A percentile compares a stretch with the other conserved stretches of the same genome.
These are phyloP conservation scores for Colletotrichum australisinense DNA, from an alignment of 2,329 filamentous ascomycete species.

Conservation along the genomic window DNA sequence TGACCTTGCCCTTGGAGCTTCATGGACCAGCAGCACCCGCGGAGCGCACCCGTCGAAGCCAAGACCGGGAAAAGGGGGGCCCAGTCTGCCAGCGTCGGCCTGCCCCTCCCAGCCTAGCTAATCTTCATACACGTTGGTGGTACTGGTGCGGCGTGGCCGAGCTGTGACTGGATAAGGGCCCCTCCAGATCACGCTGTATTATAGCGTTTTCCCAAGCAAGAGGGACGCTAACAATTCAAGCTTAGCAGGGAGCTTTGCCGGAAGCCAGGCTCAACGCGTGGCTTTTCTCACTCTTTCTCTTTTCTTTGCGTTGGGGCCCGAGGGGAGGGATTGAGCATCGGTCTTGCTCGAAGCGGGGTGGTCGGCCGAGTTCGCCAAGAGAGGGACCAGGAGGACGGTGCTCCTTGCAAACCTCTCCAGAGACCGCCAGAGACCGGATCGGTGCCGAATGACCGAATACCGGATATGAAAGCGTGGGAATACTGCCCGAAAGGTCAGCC, in stretches of 20 bases:
- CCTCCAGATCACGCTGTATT: constrained; percentile 1
- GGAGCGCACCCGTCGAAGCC: constrained; percentile 23
- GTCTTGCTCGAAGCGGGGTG: background rate
- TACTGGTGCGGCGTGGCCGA: constrained; percentile 2
- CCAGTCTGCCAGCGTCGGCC: background rate
- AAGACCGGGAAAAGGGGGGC: constrained; percentile 7
- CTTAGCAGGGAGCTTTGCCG: constrained; percentile 13
- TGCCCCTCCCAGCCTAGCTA: constrained; percentile 11
- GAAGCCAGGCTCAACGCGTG: constrained; percentile 13
- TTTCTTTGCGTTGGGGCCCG: too few species aligned
- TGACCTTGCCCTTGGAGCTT: constrained; percentile 4
- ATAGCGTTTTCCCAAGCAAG: constrained; percentile 4
- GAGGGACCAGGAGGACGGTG: too few species aligned
- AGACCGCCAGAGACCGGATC: background rate
- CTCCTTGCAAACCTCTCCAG: background rate
- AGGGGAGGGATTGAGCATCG: background rate
- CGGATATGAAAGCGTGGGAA: background rate
- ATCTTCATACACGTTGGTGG: background rate
- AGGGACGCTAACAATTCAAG: constrained; percentile 33
- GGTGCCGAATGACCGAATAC: constrained; percentile 6
- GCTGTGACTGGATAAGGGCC: background rate
- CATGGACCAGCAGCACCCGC: constrained; percentile 11
- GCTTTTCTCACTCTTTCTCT: background rate
- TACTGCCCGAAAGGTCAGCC: background rate
- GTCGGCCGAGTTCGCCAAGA: constrained; percentile 10